phyloP scores from a whole-genome alignment of 2,329 filamentous ascomycete genomes.

The Pyricularia sp. region DNA sequence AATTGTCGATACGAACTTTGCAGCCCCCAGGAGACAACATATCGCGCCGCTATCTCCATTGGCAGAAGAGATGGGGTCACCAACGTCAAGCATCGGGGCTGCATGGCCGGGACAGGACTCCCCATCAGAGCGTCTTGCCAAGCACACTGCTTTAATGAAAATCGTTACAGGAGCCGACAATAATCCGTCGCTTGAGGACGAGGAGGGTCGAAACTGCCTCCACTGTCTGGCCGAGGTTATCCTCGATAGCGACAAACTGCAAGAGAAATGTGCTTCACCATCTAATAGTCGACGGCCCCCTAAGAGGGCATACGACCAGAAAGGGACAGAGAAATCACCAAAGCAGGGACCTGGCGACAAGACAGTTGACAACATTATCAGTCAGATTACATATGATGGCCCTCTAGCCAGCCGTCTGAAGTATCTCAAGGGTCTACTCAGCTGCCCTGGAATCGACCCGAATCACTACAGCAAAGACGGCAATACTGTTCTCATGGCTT shows the following conservation, averaged over 20 bases:
- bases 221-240: constrained; percentile 48
- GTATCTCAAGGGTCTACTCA: constrained; percentile 18
- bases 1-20: constrained; percentile 13
- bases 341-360: constrained; percentile 4
- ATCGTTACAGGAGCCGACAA: constrained; percentile 24
- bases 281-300: constrained; percentile 19
- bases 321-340: constrained; percentile 14
- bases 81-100: neutral
- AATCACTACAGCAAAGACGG: constrained; percentile 44
- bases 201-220: constrained; percentile 43
- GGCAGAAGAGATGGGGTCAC: constrained; percentile 10
- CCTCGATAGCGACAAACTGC: constrained; percentile 28
- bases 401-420: constrained; percentile 16
- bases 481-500: constrained; percentile 46
- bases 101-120: neutral
- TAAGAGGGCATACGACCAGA: constrained; percentile 29
- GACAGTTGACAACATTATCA: neutral
- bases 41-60: constrained; percentile 7
- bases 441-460: constrained; percentile 33
- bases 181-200: constrained; percentile 27
- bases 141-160: constrained; percentile 20
- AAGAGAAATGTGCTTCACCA: constrained; percentile 16
- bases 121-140: neutral
- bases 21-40: neutral
- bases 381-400: constrained; percentile 5